Conservation (phyloP, 164 flowering plant species). For the Amborella trichopoda region DNA sequence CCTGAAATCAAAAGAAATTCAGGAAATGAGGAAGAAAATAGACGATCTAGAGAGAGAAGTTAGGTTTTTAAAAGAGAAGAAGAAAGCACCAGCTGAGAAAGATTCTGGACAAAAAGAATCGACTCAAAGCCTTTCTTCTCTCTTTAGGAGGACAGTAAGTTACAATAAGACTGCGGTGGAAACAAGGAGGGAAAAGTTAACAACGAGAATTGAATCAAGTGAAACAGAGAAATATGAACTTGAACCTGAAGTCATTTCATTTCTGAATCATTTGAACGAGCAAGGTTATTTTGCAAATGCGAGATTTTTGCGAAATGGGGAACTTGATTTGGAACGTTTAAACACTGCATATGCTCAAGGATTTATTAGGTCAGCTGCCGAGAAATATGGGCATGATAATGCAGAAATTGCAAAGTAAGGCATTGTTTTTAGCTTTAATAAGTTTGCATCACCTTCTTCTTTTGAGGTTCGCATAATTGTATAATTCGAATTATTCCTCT, state of each 20-base stretch:
- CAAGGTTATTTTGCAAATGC: constrained; percentile 11
- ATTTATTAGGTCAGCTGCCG: constrained; percentile 12
- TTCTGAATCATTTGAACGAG: constrained; percentile 8
- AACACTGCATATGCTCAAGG: constrained; percentile 2
- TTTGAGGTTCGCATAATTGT: too few species aligned
- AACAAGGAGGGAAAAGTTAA: too few species aligned
- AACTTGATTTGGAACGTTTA: constrained; percentile 8
- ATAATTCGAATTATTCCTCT: too few species aligned
- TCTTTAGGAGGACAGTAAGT: constrained; percentile 1
- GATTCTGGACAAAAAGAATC: not conserved
- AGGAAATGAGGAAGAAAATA: constrained; percentile 8
- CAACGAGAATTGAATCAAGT: too few species aligned
- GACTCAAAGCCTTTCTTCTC: constrained; percentile 1
- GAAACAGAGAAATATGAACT: too few species aligned
- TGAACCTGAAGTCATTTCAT: constrained; percentile 9
- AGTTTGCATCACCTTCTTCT: too few species aligned
- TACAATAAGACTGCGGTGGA: not conserved
- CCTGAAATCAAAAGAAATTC: not conserved
- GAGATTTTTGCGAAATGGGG: constrained; percentile 9
- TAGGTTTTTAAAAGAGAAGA: constrained; percentile 4
- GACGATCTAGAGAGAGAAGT: constrained; percentile 9
- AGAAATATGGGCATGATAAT: constrained; percentile 15
- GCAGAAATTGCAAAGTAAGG: constrained; percentile 17
- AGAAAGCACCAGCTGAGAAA: not conserved
- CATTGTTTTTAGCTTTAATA: not conserved